A percentile compares a stretch with the other conserved stretches of the same genome.
Conservation (phyloP, 2,329 filamentous ascomycete genomes). For the Stachybotrys chlorohalonatus region DNA sequence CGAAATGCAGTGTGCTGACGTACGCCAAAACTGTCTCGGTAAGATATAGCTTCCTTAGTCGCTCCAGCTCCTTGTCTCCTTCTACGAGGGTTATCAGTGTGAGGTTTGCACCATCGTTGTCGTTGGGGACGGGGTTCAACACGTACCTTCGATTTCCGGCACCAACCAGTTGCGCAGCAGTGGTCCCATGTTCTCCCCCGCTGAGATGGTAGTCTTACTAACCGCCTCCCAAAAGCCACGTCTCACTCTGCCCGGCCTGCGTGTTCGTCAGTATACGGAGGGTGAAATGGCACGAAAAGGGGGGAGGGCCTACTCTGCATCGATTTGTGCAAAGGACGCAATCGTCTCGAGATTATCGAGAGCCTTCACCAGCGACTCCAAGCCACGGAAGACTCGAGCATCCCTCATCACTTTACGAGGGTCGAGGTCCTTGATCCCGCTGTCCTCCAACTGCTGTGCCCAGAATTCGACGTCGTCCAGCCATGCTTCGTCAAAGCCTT, state of each 20-base stretch:
- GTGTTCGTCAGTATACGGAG: background rate
- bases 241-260: conserved; percentile 3
- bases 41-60: conserved; percentile 68
- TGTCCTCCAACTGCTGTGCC: conserved; percentile 25
- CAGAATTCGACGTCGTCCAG: conserved; percentile 32
- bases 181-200: conserved; percentile 48
- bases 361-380: conserved; percentile 57
- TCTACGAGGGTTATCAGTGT: conserved; percentile 21
- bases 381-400: conserved; percentile 56
- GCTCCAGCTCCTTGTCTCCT: conserved; percentile 51
- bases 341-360: conserved; percentile 63
- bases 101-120: background rate
- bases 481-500: conserved; percentile 25
- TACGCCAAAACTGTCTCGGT: conserved; percentile 82
- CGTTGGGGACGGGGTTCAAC: background rate
- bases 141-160: conserved; percentile 44
- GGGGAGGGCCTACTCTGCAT: conserved; percentile 37
- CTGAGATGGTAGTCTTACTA: conserved; percentile 41
- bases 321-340: conserved; percentile 43
- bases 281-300: background rate
- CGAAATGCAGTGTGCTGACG: conserved; percentile 70
- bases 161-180: conserved; percentile 59
- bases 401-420: conserved; percentile 38
- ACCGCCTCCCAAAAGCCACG: conserved; percentile 46
- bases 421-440: conserved; percentile 23